phyloP scores from a whole-genome alignment of 148 eudicot genomes.

The Selenicereus undatus region DNA sequence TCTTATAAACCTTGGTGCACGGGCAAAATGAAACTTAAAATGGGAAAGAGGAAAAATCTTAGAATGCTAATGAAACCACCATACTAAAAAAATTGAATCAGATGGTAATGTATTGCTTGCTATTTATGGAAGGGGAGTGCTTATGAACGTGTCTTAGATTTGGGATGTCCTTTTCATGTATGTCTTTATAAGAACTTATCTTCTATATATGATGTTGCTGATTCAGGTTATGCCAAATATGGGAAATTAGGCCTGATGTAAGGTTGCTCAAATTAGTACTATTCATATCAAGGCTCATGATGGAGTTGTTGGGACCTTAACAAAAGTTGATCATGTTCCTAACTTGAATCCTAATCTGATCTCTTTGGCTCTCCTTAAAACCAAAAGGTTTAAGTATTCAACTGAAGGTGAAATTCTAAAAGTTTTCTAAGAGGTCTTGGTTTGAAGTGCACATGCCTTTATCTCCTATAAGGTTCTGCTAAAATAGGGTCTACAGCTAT shows the following conservation, averaged over 20 bases:
- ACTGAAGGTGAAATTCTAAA: neutral
- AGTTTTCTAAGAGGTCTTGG: neutral
- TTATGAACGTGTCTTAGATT: neutral
- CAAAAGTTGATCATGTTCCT: neutral
- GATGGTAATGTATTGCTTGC: neutral
- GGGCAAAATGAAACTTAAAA: neutral
- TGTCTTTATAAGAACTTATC: neutral
- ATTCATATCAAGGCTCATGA: neutral
- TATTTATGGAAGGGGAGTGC: neutral
- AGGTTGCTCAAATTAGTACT: neutral
- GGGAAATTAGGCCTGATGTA: neutral
- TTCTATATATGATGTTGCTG: neutral
- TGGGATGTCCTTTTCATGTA: neutral
- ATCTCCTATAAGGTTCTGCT: no score
- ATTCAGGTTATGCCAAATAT: neutral
- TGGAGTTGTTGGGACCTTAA: neutral
- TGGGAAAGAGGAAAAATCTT: neutral
- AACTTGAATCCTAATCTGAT: neutral
- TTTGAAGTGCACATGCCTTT: no score
- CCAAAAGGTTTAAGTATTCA: neutral
- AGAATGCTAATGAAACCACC: neutral
- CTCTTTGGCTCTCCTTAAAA: neutral
- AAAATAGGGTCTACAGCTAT: no score
- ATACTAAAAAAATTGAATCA: neutral
- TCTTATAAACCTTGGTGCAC: no score